A percentile compares a stretch with the other conserved stretches of the same genome.
phyloP scores from a whole-genome alignment of 768 basidiomycete genomes.

The Mycena galericulata region DNA sequence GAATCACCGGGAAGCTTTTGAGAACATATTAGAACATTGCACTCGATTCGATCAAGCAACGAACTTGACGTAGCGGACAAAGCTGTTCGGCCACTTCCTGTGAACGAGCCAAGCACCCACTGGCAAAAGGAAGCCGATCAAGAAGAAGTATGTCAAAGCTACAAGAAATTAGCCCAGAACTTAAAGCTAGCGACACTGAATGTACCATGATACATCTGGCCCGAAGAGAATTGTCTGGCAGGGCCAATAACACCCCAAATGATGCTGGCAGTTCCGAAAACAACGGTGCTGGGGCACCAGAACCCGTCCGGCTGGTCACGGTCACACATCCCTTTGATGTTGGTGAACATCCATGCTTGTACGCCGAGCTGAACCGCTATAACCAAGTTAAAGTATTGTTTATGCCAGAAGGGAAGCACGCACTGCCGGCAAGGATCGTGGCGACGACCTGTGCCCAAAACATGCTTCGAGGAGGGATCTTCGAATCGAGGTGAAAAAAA shows the following conservation, averaged over 20 bases:
- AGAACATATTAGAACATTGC: neutral
- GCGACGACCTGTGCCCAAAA: conserved; percentile 79
- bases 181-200: neutral
- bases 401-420: neutral
- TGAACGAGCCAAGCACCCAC: conserved; percentile 63
- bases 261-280: conserved; percentile 84
- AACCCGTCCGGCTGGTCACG: conserved; percentile 69
- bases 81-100: conserved; percentile 72
- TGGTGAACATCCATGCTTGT: conserved; percentile 82
- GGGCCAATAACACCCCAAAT: conserved; percentile 90
- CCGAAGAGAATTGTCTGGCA: conserved; percentile 58
- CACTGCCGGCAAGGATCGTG: conserved; percentile 71
- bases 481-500: too few species aligned
- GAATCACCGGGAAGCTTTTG: conserved; percentile 64
- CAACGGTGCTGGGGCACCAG: conserved; percentile 76
- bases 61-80: conserved; percentile 73
- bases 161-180: conserved; percentile 52
- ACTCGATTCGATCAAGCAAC: conserved; percentile 35
- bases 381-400: neutral
- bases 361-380: conserved; percentile 75
- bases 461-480: conserved; percentile 76
- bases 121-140: conserved; percentile 75
- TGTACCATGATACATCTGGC: conserved; percentile 28
- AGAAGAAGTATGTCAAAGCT: conserved; percentile 79
- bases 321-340: conserved; percentile 72